phyloP scores from a whole-genome alignment of 1,139 yeast genomes.

The Magnusiomyces suaveolens region DNA sequence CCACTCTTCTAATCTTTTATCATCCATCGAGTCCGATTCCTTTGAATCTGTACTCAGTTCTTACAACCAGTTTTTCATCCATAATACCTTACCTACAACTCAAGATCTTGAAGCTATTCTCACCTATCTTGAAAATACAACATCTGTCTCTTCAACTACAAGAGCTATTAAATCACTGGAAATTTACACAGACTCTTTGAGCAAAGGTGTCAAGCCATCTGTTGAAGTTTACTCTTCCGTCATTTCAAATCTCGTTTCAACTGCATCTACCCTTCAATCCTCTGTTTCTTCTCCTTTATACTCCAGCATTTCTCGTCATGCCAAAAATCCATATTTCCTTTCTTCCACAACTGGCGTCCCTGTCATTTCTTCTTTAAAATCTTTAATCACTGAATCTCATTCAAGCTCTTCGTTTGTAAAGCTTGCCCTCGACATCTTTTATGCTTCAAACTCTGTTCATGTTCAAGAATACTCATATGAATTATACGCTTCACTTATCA shows the following conservation, averaged over 20 bases:
- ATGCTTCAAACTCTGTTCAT: conserved; percentile 24
- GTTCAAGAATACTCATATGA: conserved; percentile 17
- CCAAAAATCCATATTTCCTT: not conserved
- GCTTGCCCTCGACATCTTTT: conserved; percentile 25
- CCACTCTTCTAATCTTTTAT: not conserved
- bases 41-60: not conserved
- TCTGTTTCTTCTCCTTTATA: conserved; percentile 11
- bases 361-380: conserved; percentile 3
- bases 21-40: not conserved
- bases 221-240: conserved; percentile 28
- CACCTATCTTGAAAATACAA: conserved; percentile 9
- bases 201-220: conserved; percentile 21
- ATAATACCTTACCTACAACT: conserved; percentile 4
- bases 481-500: conserved; percentile 18
- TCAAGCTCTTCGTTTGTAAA: conserved; percentile 20
- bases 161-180: conserved; percentile 14
- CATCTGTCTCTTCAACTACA: conserved; percentile 14
- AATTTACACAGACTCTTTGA: conserved; percentile 17
- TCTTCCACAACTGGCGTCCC: not conserved
- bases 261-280: conserved; percentile 17
- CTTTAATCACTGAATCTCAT: conserved; percentile 14
- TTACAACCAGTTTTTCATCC: not conserved
- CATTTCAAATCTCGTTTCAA: conserved; percentile 22
- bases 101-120: conserved; percentile 6
- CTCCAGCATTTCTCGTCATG: conserved; percentile 10